phyloP scores from a whole-genome alignment of 2,329 filamentous ascomycete genomes.

The Beauveria pseudobassiana region DNA sequence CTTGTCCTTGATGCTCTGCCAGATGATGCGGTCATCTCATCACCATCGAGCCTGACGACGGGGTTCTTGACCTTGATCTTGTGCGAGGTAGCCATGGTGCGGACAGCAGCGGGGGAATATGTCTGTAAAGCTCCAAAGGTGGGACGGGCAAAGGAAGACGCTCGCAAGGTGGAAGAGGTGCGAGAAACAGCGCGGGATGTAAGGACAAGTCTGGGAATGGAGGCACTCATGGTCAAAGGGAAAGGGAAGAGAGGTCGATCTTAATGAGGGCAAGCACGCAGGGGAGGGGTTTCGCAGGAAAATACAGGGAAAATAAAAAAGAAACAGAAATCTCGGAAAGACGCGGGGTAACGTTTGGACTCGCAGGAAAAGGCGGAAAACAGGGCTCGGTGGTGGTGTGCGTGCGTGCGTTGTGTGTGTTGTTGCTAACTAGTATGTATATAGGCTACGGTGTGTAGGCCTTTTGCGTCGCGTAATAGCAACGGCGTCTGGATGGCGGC shows the following conservation, averaged over 20 bases:
- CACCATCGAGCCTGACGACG: slow-evolving; percentile 92
- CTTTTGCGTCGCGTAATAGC: slow-evolving; percentile 7
- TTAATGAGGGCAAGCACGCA: not conserved
- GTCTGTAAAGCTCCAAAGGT: slow-evolving; percentile 32
- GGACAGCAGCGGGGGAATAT: slow-evolving; percentile 61
- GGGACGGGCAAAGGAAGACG: slow-evolving; percentile 28
- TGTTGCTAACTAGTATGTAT: not conserved
- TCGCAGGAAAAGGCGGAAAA: not conserved
- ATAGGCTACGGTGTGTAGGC: slow-evolving; percentile 4
- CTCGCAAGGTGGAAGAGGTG: slow-evolving; percentile 18
- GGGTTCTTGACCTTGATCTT: slow-evolving; percentile 99
- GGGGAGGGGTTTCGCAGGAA: not conserved
- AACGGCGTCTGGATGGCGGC: slow-evolving; percentile 1
- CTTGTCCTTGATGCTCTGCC: slow-evolving; percentile 98
- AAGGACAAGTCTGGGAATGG: slow-evolving; percentile 3
- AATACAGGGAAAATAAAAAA: not conserved
- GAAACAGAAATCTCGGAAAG: slow-evolving; percentile 7
- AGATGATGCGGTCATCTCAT: slow-evolving; percentile 99
- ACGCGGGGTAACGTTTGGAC: slow-evolving; percentile 7
- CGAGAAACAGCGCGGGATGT: slow-evolving; percentile 16
- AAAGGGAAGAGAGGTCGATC: not conserved
- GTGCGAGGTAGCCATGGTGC: slow-evolving; percentile 50
- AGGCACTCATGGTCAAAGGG: slow-evolving; percentile 5
- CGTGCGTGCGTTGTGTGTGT: not conserved
- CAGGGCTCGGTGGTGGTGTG: not conserved